Conservation (phyloP, 129 eudicot species). For the Tanacetum coccineum region DNA sequence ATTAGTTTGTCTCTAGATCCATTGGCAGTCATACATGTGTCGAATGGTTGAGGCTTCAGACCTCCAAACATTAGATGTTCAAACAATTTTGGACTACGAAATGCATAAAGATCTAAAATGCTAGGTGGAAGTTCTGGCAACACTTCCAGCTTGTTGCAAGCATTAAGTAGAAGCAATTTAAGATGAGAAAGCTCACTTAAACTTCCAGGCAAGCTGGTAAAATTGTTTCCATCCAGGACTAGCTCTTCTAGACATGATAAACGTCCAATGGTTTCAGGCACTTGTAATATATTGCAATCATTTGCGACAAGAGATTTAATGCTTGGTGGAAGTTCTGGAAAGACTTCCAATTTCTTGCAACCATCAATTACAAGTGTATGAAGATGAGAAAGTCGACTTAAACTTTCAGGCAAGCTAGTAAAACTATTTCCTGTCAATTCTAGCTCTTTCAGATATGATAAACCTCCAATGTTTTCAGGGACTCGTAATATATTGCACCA, state of each 20-base stretch:
- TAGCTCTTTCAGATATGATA: not conserved
- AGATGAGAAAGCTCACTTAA: not conserved
- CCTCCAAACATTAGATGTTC: not conserved
- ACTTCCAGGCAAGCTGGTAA: conserved; percentile 7
- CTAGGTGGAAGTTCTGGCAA: conserved; percentile 7
- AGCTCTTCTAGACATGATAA: not conserved
- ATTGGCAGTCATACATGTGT: no score
- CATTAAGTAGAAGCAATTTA: fast-evolving
- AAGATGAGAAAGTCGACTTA: not conserved
- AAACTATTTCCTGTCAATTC: not conserved
- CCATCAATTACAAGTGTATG: no score
- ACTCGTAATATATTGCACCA: not conserved
- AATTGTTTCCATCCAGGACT: not conserved
- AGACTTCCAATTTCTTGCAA: no score
- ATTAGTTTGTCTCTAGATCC: no score
- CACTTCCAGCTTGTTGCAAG: not conserved
- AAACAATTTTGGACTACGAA: not conserved
- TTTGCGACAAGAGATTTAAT: no score
- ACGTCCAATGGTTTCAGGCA: not conserved
- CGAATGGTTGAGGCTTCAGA: not conserved
- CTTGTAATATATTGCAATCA: not conserved
- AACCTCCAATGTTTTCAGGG: not conserved
- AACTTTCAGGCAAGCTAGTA: conserved; percentile 5
- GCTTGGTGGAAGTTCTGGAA: no score
- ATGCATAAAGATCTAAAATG: no score